Evolutionary conservation across 2,329 filamentous ascomycete species (phyloP), one percentile per base, ranked within the genome.

Genomic region (Fusarium xylarioides): DNA sequence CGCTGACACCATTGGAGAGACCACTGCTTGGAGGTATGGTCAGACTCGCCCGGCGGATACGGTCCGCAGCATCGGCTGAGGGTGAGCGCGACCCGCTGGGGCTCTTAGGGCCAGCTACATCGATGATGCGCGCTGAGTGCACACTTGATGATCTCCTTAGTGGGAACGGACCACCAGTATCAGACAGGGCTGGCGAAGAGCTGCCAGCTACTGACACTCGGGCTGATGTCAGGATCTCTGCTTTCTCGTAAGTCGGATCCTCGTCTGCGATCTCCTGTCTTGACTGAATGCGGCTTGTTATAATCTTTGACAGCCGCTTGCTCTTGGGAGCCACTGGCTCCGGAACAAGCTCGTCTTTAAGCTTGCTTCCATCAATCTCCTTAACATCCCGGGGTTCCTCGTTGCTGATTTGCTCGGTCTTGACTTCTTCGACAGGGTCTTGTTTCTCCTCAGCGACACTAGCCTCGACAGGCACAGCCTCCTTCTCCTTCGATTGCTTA

Each of bases 121-220:
- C 88, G 32, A 90, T 87, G 40, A 91, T 82, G n/a, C 89, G 86
- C 40, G 87, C 86, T 7, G 88, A 90, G 68, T 86, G 85, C 23
- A 89, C 82, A 72, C 87, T 89, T 6, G 86, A 74, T 77, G 85
- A 74, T 81, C 78, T 70, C 73, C 82, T 70, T 76, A 82, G 70
- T 65, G 82, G 65, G 82, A 79, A 60, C 75, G 83, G 69, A 74
- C 74, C 85, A 34, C 82, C 83, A 44, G 81, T 80, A 12, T 90
- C 88, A 1, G 87, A 87, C 4, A 81, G 79, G 6, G 86, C 81
- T 5, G 86, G 86, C 2, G 87, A 88, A 37, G 83, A 84, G 71
- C 85, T 85, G 38, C 87, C 87, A 35, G 84, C 84, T 32, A 89
- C 84, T 7, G 88, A 90, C 14, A 90, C 83, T 40, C 88, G 83